Percentiles rank a stretch among this genome's conserved stretches.
Conservation (phyloP, 2,329 filamentous ascomycete genomes). For the Penicillium sclerotigenum region DNA sequence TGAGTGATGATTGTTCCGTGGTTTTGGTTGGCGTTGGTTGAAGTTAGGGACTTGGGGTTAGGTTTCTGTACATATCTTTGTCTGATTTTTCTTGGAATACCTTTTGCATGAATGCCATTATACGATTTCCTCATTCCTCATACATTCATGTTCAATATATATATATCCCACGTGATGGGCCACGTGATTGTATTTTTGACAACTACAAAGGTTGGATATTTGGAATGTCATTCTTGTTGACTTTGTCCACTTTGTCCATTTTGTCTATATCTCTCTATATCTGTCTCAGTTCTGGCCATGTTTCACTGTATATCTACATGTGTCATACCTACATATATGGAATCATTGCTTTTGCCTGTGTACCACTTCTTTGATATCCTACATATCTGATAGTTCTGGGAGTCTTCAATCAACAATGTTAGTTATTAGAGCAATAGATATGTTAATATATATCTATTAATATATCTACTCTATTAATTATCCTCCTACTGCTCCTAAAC, state of each 20-base stretch:
- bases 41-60: not conserved
- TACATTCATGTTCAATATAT: not conserved
- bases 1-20: conserved; percentile 24
- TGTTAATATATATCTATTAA: not conserved
- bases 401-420: not conserved
- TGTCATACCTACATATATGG: not conserved
- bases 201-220: not conserved
- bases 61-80: conserved; percentile 14
- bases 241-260: not conserved
- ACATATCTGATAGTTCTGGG: not conserved
- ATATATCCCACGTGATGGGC: conserved; percentile 2
- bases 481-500: not conserved
- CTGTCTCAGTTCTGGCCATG: not conserved
- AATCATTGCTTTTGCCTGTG: not conserved
- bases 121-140: not conserved
- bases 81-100: conserved; percentile 6
- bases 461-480: not conserved
- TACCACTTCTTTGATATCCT: not conserved
- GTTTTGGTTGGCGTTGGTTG: conserved; percentile 17
- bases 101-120: not conserved
- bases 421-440: not conserved
- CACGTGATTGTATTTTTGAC: conserved; percentile 6
- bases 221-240: too few relatives aligned
- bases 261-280: not conserved
- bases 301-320: not conserved